Evolutionary conservation across 371 early-diverging fungal genomes (phyloP).

Genomic region (Syncephalastrum monosporum): DNA sequence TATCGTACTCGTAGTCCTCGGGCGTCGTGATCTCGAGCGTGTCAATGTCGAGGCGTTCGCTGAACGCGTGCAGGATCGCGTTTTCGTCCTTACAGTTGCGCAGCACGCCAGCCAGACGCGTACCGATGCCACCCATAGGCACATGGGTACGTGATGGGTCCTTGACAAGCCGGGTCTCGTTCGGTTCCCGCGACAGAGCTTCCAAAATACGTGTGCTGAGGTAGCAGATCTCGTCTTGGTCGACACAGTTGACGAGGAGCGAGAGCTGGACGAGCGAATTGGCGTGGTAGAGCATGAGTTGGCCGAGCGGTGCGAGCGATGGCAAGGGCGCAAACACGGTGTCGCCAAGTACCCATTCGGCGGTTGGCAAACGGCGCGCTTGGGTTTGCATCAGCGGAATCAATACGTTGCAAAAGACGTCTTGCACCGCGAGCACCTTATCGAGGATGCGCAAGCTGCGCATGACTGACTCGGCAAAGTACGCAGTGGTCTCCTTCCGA

Average conservation of each 20-base stretch:
- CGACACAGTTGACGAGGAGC: constrained; percentile 58
- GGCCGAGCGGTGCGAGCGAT: constrained; percentile 74
- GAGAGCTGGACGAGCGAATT: constrained; percentile 72
- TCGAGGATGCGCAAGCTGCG: constrained; percentile 66
- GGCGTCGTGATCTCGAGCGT: constrained; percentile 46
- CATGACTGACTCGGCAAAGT: constrained; percentile 42
- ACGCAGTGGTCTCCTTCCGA: constrained; percentile 18
- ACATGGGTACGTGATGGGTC: constrained; percentile 10
- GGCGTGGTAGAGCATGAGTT: constrained; percentile 69
- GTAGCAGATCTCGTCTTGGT: constrained; percentile 71
- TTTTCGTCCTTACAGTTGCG: constrained; percentile 60
- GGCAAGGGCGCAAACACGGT: constrained; percentile 29
- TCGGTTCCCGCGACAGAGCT: constrained; percentile 65
- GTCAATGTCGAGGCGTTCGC: constrained; percentile 70
- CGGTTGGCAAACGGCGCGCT: constrained; percentile 23
- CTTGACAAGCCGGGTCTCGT: constrained; percentile 14
- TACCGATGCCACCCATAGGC: constrained; percentile 44
- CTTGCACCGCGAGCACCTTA: constrained; percentile 65
- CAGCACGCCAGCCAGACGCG: constrained; percentile 71
- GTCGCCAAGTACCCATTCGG: constrained; percentile 31
- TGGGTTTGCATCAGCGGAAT: constrained; percentile 52
- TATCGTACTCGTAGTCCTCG: constrained; percentile 46
- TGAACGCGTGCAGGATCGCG: constrained; percentile 75
- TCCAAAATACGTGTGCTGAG: constrained; percentile 73
- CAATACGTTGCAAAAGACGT: constrained; percentile 66